phyloP scores from a whole-genome alignment of 306 rosid genomes.

The Ammopiptanthus mongolicus region DNA sequence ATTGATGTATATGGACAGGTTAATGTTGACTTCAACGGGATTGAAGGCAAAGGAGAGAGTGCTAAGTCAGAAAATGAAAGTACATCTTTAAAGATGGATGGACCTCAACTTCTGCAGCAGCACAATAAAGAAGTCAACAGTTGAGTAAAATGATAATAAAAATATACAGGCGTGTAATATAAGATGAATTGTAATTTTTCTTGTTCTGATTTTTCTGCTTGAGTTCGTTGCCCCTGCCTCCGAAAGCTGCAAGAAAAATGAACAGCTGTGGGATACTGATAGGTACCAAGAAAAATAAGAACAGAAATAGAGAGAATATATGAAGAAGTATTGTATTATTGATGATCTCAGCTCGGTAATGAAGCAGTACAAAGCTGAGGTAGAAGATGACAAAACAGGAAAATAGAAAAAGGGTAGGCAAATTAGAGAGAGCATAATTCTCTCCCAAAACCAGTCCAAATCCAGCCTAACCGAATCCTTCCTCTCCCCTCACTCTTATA shows the following conservation, averaged over 20 bases:
- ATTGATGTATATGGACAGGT: constrained; percentile 47
- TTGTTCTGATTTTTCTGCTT: not conserved
- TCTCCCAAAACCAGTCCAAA: too few species aligned
- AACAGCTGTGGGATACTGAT: too few species aligned
- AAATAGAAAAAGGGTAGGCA: too few species aligned
- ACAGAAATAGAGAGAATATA: too few species aligned
- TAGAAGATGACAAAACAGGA: too few species aligned
- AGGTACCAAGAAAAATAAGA: too few species aligned
- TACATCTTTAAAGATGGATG: constrained; percentile 55
- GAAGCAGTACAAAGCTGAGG: too few species aligned
- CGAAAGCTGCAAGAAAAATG: not conserved
- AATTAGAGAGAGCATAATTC: too few species aligned
- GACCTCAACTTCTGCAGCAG: constrained; percentile 40
- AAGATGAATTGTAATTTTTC: constrained; percentile 9
- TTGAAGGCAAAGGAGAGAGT: constrained; percentile 58
- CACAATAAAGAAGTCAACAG: constrained; percentile 46
- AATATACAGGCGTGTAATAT: constrained; percentile 53
- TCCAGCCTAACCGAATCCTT: too few species aligned
- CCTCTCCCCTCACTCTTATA: too few species aligned
- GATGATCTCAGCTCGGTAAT: too few species aligned
- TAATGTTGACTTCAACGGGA: constrained; percentile 72
- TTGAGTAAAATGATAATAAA: constrained; percentile 43
- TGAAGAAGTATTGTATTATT: too few species aligned
- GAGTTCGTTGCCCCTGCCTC: not conserved
- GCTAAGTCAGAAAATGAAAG: constrained; percentile 58